phyloP scores from a whole-genome alignment of 352 stramenopile species.

The Phytopythium chamaehyphon region DNA sequence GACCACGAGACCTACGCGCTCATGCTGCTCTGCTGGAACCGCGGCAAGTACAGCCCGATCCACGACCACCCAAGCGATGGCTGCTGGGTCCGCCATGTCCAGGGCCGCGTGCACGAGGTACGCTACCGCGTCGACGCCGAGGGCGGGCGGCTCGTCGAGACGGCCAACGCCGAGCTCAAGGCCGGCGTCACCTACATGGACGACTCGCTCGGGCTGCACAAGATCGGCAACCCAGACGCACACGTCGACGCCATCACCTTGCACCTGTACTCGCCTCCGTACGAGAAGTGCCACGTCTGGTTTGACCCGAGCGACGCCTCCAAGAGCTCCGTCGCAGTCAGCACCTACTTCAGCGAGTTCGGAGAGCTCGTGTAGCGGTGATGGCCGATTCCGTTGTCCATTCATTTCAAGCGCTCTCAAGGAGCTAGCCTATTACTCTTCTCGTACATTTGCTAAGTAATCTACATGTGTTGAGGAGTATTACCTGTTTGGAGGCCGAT shows the following conservation, averaged over 20 bases:
- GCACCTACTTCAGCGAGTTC: conserved; percentile 84
- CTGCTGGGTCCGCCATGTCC: conserved; percentile 88
- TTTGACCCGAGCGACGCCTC: conserved; percentile 54
- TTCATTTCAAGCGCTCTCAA: background rate
- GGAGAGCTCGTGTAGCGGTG: conserved; percentile 39
- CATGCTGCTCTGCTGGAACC: conserved; percentile 93
- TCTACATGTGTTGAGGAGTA: background rate
- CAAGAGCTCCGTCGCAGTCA: conserved; percentile 62
- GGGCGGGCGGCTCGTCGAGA: conserved; percentile 43
- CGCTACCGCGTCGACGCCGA: conserved; percentile 57
- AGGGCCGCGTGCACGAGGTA: conserved; percentile 87
- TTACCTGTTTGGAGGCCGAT: background rate
- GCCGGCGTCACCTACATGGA: conserved; percentile 88
- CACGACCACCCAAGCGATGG: conserved; percentile 93
- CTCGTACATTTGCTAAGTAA: conserved; percentile 1
- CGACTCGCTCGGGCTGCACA: conserved; percentile 91
- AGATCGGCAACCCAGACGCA: conserved; percentile 75
- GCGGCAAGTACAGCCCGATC: conserved; percentile 85
- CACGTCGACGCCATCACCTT: conserved; percentile 88
- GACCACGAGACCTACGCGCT: conserved; percentile 92
- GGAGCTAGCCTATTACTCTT: no score
- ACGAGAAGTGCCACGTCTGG: conserved; percentile 90
- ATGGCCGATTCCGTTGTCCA: background rate
- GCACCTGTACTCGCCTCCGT: conserved; percentile 92
- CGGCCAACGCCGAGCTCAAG: conserved; percentile 52